Evolutionary conservation across 1,284 basidiomycete genomes (phyloP).

Genomic region (Ustilago trichophora): DNA sequence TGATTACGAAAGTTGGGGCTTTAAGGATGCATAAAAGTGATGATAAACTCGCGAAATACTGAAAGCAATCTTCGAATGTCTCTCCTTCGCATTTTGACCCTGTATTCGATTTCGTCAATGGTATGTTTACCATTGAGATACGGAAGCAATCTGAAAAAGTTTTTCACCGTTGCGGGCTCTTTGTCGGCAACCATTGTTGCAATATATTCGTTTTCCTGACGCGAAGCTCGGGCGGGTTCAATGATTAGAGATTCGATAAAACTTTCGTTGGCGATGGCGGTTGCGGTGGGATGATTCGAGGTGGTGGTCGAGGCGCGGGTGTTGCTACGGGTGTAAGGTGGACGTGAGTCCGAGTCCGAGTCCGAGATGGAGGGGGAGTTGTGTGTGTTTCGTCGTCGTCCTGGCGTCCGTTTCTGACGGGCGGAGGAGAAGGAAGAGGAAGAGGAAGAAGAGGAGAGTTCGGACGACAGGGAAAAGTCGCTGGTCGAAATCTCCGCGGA

Average conservation of each 20-base stretch:
- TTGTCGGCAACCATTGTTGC: constrained; percentile 83
- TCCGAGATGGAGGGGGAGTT: too few relatives aligned
- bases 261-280: background rate
- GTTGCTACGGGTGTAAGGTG: background rate
- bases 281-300: background rate
- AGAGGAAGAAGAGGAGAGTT: background rate
- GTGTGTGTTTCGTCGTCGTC: too few relatives aligned
- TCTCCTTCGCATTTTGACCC: constrained; percentile 42
- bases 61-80: constrained; percentile 50
- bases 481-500: constrained; percentile 3
- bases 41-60: constrained; percentile 47
- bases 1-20: too few relatives aligned
- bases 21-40: constrained; percentile 59
- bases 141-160: constrained; percentile 53
- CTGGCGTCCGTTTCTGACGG: too few relatives aligned
- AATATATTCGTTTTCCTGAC: constrained; percentile 80
- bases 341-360: too few relatives aligned
- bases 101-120: constrained; percentile 61
- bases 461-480: constrained; percentile 23
- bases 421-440: constrained; percentile 5
- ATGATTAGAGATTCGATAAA: constrained; percentile 72
- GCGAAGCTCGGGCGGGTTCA: constrained; percentile 82
- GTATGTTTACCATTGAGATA: constrained; percentile 65
- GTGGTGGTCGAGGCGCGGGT: background rate
- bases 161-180: constrained; percentile 67